Evolutionary conservation across 106 monocot genomes (phyloP).

Genomic region (Alisma plantagoaquatica): DNA sequence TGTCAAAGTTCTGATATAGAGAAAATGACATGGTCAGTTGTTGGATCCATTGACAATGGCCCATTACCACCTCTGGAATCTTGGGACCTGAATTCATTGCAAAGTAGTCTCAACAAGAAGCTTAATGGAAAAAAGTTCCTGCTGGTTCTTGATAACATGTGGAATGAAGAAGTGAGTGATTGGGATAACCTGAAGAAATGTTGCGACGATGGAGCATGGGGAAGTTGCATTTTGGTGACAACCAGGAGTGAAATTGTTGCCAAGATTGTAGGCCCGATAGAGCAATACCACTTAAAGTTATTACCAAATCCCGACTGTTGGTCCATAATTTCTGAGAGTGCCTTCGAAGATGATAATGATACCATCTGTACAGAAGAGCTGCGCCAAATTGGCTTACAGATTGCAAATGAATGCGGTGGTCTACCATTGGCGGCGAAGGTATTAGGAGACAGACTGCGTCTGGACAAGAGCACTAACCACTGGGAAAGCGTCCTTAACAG

Average conservation of each 20-base stretch:
- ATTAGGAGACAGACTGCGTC: slow-evolving; percentile 12
- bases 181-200: slow-evolving; percentile 18
- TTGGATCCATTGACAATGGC: too few relatives aligned
- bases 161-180: neutral
- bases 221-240: slow-evolving; percentile 5
- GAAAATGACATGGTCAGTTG: too few relatives aligned
- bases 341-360: slow-evolving; percentile 4
- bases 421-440: slow-evolving; percentile 22
- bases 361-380: neutral
- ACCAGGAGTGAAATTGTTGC: neutral
- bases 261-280: neutral
- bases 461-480: neutral
- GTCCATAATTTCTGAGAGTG: slow-evolving; percentile 14
- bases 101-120: neutral
- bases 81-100: neutral
- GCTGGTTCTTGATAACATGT: slow-evolving; percentile 25
- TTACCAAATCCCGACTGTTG: slow-evolving; percentile 8
- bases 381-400: slow-evolving; percentile 14
- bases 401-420: slow-evolving; percentile 16
- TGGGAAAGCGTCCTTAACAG: neutral
- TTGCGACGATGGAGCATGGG: neutral
- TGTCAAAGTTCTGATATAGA: too few relatives aligned
- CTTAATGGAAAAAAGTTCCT: neutral
- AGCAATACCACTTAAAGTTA: neutral
- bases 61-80: too few relatives aligned